phyloP scores from a whole-genome alignment of 2,329 filamentous ascomycete species.

The Cadophora sp. region DNA sequence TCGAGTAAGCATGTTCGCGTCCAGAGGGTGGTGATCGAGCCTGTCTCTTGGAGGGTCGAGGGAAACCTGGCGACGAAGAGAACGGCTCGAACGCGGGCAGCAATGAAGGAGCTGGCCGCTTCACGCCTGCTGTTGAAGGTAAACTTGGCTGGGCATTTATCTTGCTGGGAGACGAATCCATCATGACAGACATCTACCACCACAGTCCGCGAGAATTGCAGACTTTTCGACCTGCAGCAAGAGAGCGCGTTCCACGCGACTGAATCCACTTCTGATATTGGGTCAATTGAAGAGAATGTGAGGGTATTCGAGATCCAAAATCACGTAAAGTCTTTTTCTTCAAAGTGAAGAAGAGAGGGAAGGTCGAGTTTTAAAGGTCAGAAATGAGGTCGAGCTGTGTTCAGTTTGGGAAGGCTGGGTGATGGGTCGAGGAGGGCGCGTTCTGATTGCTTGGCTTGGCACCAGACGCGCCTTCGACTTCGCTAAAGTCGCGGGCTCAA shows the following conservation, averaged over 20 bases:
- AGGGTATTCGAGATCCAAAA: slow-evolving; percentile 17
- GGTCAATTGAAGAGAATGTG: slow-evolving; percentile 19
- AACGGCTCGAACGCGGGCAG: slow-evolving; percentile 82
- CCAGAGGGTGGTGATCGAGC: slow-evolving; percentile 54
- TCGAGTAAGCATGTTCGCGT: slow-evolving; percentile 48
- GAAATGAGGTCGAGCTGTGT: slow-evolving; percentile 38
- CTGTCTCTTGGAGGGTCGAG: slow-evolving; percentile 73
- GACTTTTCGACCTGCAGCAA: slow-evolving; percentile 34
- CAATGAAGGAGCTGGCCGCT: slow-evolving; percentile 70
- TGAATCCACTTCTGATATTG: slow-evolving; percentile 31
- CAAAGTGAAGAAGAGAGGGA: slow-evolving; percentile 26
- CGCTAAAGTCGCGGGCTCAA: not conserved
- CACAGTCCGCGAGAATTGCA: slow-evolving; percentile 21
- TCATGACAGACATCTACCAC: slow-evolving; percentile 41
- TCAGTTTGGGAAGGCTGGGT: slow-evolving; percentile 34
- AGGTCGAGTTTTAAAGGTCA: slow-evolving; percentile 39
- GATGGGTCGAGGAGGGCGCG: slow-evolving; percentile 28
- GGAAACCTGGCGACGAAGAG: slow-evolving; percentile 78
- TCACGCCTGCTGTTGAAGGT: slow-evolving; percentile 53
- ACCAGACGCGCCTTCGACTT: not conserved
- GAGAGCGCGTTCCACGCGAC: slow-evolving; percentile 34
- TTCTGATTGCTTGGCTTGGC: slow-evolving; percentile 3
- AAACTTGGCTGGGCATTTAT: slow-evolving; percentile 40
- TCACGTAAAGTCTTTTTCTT: slow-evolving; percentile 23
- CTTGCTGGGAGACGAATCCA: slow-evolving; percentile 47